Evolutionary conservation across 164 flowering plant genomes (phyloP), one percentile per base, ranked within the genome.

Genomic region (Berberis thunbergii): DNA sequence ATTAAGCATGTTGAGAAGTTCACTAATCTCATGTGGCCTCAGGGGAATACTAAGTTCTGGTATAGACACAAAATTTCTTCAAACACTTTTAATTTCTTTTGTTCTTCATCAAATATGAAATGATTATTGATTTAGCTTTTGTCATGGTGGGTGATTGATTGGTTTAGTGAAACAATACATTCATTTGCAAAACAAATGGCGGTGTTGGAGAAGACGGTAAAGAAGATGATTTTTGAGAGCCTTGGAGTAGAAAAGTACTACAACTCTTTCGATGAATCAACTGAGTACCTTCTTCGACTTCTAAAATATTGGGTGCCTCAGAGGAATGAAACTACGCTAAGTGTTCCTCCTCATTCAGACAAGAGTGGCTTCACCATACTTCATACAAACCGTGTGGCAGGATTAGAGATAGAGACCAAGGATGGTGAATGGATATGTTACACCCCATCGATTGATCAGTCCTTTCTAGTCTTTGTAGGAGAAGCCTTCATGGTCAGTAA

Each of bases 181-280:
- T 68, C 82, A 2, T 82, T 62, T 64, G 65, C 82, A 3, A 74
- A 65, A 67, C 70, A 72, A 55, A 40, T 85, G 10, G 67, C 80
- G 0, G 80, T 76, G 54, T 64, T 85, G 41, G 90, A 84, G 41
- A 57, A 73, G 48, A 77, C 64, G 12, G 68, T 82, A 2, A 78
- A 80, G 71, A 78, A 58, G 68, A 87, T 87, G 90, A 61, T 82
- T 42, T 56, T 83, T 60, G 88, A 87, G 78, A 78, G 84, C 66
- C 75, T 75, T 42, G 84, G 83, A 0, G 66, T 84, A 0, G 83
- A 82, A 44, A 82, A 81, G 41, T 80, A 87, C 67, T 64, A 72
- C 60, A 80, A 82, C 1, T 78, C 81, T 12, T 84, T 79, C 55
- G 61, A 75, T 60, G 67, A 70, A 1, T 81, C 89, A 4, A 83